Evolutionary conservation across 495 filamentous ascomycete genomes (phyloP).

Genomic region (Friedmanniomyces simplex): DNA sequence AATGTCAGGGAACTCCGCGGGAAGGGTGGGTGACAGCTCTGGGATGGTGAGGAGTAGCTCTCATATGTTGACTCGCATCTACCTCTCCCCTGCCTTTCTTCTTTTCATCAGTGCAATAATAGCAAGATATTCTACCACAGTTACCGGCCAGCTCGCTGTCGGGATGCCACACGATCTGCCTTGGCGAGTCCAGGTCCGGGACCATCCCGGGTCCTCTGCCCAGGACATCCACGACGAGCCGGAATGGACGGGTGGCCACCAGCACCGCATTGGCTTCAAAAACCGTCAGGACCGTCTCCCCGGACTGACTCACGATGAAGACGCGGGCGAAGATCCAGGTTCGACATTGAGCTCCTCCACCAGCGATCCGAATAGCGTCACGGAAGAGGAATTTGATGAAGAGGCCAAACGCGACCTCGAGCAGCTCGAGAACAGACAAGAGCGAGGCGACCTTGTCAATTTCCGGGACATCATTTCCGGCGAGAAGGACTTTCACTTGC

Average conservation of each 20-base stretch:
- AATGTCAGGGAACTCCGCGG: too few relatives aligned
- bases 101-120: too few relatives aligned
- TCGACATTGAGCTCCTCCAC: background rate
- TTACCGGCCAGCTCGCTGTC: too few relatives aligned
- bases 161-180: conserved; percentile 17
- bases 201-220: conserved; percentile 18
- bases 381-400: background rate
- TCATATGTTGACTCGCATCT: too few relatives aligned
- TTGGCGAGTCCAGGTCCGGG: conserved; percentile 8
- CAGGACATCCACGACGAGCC: conserved; percentile 17
- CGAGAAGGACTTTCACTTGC: conserved; percentile 10
- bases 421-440: conserved; percentile 4
- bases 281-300: conserved; percentile 16
- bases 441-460: conserved; percentile 15
- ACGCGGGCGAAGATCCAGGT: conserved; percentile 4
- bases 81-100: too few relatives aligned
- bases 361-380: background rate
- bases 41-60: too few relatives aligned
- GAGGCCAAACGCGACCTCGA: background rate
- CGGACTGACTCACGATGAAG: conserved; percentile 20
- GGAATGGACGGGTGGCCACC: conserved; percentile 14
- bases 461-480: conserved; percentile 12
- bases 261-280: conserved; percentile 17
- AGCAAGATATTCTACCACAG: too few relatives aligned
- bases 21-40: too few relatives aligned